Conservation (phyloP, 768 basidiomycete genomes). For the Pulveroboletus frians region DNA sequence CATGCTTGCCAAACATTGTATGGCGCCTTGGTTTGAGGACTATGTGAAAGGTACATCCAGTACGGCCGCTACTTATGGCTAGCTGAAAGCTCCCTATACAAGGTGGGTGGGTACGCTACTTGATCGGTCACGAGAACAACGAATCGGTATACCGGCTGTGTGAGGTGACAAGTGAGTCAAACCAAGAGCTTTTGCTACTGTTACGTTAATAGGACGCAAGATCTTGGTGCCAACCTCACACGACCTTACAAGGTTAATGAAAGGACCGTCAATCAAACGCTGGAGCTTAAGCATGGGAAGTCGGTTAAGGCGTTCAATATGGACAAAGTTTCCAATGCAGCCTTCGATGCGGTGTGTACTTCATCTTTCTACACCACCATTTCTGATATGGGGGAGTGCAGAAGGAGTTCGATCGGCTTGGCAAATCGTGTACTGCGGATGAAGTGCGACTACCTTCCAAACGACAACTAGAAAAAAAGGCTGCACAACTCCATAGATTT, state of each 20-base stretch:
- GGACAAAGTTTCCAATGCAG: slow-evolving; percentile 81
- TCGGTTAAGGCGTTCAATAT: slow-evolving; percentile 59
- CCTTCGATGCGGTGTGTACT: slow-evolving; percentile 54
- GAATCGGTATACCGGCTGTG: slow-evolving; percentile 76
- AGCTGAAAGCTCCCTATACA: slow-evolving; percentile 4
- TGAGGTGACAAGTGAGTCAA: slow-evolving; percentile 63
- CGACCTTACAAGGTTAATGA: slow-evolving; percentile 75
- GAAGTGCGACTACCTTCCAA: slow-evolving; percentile 65
- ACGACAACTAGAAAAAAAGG: slow-evolving; percentile 61
- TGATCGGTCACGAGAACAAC: slow-evolving; percentile 61
- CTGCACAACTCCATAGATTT: slow-evolving; percentile 54
- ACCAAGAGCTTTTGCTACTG: neutral
- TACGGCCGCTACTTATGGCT: neutral
- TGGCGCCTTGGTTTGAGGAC: slow-evolving; percentile 82
- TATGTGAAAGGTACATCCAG: slow-evolving; percentile 60
- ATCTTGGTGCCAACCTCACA: slow-evolving; percentile 44
- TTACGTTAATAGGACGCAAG: slow-evolving; percentile 32
- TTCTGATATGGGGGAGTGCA: slow-evolving; percentile 28
- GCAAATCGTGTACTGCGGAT: slow-evolving; percentile 40
- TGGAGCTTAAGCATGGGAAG: slow-evolving; percentile 77
- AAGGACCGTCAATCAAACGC: slow-evolving; percentile 53
- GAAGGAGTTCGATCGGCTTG: slow-evolving; percentile 70
- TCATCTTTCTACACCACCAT: neutral
- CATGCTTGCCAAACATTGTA: slow-evolving; percentile 62
- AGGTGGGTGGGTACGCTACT: slow-evolving; percentile 86